Evolutionary conservation across 306 rosid species (phyloP).

Genomic region (Malus domestica): ASM211411v1 NC_041792.1:9378001-9378500

Average conservation of each 20-base stretch:
- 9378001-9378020: conserved; percentile 68
- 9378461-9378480: conserved; percentile 61
- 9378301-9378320: conserved; percentile 77
- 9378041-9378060: conserved; percentile 70
- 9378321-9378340: conserved; percentile 88
- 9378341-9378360: conserved; percentile 88
- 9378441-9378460: conserved; percentile 30
- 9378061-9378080: conserved; percentile 57
- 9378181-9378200: conserved; percentile 64
- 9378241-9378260: conserved; percentile 51
- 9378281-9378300: conserved; percentile 97
- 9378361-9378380: conserved; percentile 63
- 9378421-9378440: conserved; percentile 24
- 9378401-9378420: conserved; percentile 72
- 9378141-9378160: conserved; percentile 42
- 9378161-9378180: conserved; percentile 69
- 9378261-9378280: conserved; percentile 54
- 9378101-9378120: conserved; percentile 46
- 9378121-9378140: conserved; percentile 20
- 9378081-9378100: conserved; percentile 33
- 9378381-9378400: conserved; percentile 66
- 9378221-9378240: conserved; percentile 70
- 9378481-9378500: conserved; percentile 78
- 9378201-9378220: conserved; percentile 76
- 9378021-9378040: conserved; percentile 62